A percentile compares a stretch with the other conserved stretches of the same genome.
Evolutionary conservation across 192 early-diverging fungal species (phyloP).

Genomic region (Piromyces finnis): DNA sequence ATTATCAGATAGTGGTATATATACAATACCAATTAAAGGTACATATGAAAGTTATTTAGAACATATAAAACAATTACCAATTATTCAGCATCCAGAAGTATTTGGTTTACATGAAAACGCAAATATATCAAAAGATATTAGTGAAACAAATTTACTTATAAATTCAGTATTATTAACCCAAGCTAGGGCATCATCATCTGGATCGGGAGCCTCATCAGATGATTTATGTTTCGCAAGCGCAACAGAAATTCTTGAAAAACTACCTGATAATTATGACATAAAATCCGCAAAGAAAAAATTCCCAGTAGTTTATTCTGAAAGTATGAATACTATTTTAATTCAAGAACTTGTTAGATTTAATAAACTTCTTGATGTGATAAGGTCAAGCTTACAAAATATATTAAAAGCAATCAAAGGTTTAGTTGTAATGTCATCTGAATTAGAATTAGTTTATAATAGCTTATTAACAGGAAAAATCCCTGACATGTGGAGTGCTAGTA

Average conservation of each 20-base stretch:
- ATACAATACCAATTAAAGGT: constrained; percentile 27
- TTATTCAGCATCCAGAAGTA: constrained; percentile 32
- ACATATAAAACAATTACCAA: constrained; percentile 33
- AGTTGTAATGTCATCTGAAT: constrained; percentile 40
- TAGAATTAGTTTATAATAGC: constrained; percentile 43
- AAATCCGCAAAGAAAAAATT: constrained; percentile 23
- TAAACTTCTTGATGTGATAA: constrained; percentile 30
- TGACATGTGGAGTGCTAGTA: constrained; percentile 36
- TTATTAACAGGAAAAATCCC: constrained; percentile 31
- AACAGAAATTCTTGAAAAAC: constrained; percentile 28
- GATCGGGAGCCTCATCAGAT: constrained; percentile 27
- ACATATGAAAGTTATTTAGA: constrained; percentile 32
- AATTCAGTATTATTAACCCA: constrained; percentile 34
- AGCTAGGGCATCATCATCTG: constrained; percentile 10
- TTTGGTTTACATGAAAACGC: constrained; percentile 48
- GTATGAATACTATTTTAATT: constrained; percentile 45
- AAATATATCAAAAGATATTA: constrained; percentile 39
- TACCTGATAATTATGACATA: constrained; percentile 25
- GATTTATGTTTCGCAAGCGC: constrained; percentile 34
- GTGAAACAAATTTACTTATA: constrained; percentile 30
- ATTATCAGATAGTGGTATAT: constrained; percentile 31
- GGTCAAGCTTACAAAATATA: constrained; percentile 31
- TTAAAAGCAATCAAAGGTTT: constrained; percentile 44
- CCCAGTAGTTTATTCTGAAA: constrained; percentile 39
- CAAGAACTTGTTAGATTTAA: constrained; percentile 53